These are phyloP conservation scores for Cryptococcus sp. DNA, from an alignment of 1,284 basidiomycete species.

Conservation along the genomic window DNA sequence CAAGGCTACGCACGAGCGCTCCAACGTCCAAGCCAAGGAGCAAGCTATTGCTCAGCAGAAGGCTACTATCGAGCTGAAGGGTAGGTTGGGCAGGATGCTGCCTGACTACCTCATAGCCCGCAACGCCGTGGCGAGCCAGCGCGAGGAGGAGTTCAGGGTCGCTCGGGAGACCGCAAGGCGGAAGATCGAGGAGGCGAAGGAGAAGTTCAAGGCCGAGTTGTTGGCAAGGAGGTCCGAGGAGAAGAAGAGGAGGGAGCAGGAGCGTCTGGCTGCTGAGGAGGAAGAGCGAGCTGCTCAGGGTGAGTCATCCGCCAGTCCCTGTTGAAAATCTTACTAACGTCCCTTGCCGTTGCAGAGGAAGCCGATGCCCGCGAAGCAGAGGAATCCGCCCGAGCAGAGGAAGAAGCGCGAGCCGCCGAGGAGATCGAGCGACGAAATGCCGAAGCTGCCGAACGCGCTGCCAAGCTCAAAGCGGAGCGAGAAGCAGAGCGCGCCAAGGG, in stretches of 20 bases:
- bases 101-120: slow-evolving; percentile 70
- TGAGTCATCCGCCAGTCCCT: slow-evolving; percentile 18
- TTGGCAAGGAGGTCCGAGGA: slow-evolving; percentile 55
- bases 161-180: slow-evolving; percentile 63
- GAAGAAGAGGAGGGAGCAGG: slow-evolving; percentile 63
- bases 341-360: slow-evolving; percentile 53
- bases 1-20: slow-evolving; percentile 66
- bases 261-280: slow-evolving; percentile 61
- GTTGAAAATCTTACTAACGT: no score
- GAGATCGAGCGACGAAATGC: slow-evolving; percentile 60
- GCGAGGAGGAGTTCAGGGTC: slow-evolving; percentile 70
- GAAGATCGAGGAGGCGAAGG: slow-evolving; percentile 86
- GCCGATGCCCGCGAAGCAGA: slow-evolving; percentile 50
- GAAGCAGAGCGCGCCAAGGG: slow-evolving; percentile 68
- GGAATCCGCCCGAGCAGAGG: slow-evolving; percentile 38
- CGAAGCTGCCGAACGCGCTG: slow-evolving; percentile 37
- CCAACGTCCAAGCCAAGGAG: slow-evolving; percentile 66
- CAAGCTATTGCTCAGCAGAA: slow-evolving; percentile 65
- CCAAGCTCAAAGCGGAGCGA: slow-evolving; percentile 52
- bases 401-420: slow-evolving; percentile 35
- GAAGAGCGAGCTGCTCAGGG: slow-evolving; percentile 55
- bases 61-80: slow-evolving; percentile 75
- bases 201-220: slow-evolving; percentile 64
- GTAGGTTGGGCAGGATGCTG: slow-evolving; percentile 72
- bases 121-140: slow-evolving; percentile 64